Evolutionary conservation across 768 basidiomycete genomes (phyloP), one percentile per base, ranked within the genome.

Genomic region (Mycena vulgaris): DNA sequence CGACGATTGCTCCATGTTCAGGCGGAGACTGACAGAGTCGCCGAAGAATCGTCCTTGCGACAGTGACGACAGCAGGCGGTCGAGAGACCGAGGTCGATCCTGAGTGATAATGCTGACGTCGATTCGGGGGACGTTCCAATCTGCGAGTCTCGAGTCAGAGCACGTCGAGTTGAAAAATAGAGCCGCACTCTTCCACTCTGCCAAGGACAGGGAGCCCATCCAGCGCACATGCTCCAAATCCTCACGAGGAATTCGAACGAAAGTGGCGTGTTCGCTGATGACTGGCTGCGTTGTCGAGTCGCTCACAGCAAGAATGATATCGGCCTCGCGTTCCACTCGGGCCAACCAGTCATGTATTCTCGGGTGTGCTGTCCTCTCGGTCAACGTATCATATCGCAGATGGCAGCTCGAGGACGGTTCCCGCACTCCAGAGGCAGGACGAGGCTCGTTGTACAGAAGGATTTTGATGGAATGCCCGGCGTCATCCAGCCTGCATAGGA

Each of bases 71-170:
- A 96, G 77, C 0, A 96, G 84, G 14, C 95, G 90, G 17, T 74
- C 75, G 2, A 96, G 87, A 2, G 95, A 96, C 27, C 80, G 77
- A 11, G 94, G 91, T 35, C 95, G 87, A 75, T 93, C 85, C 73
- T 94, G 90, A 0, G 95, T 96, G 63, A 95, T 92, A 42, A 96
- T 85, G 60, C 86, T 89, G 48, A 96, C 80, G 28, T 93, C 92
- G 35, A 96, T 81, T 35, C 80, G 84, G 13, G 94, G 93, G 2
- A 80, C 76, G 71, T 94, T 86, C 94, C 94, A 96, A 76, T 90
- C 95, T 96, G 53, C 37, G 48, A 66, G 80, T 73, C 39, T 71
- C 70, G 30, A 69, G 49, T 60, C 31, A 62, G 35, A 27, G 74
- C 60, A 66, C 71, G 70, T 19, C 68, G 39, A 75, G 39, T 61